A percentile compares a stretch with the other conserved stretches of the same genome.
Conservation (phyloP, 2,329 filamentous ascomycete genomes). For the Stemphylium beticola region DNA sequence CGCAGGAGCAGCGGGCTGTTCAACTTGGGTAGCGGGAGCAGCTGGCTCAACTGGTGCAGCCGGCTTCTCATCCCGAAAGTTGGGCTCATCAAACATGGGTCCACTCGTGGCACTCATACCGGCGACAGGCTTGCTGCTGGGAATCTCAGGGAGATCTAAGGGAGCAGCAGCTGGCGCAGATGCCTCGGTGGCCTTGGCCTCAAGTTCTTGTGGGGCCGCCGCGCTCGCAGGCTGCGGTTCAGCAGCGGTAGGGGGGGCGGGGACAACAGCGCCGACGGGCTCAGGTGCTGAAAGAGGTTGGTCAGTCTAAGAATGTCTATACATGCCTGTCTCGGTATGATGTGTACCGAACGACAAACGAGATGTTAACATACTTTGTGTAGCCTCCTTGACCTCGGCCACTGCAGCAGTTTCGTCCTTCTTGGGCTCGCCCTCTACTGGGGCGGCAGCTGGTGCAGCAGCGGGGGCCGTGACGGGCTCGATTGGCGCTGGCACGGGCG, state of each 20-base stretch:
- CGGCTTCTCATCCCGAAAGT: slow-evolving; percentile 31
- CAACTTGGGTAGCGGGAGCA: slow-evolving; percentile 7
- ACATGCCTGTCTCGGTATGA: slow-evolving; percentile 15
- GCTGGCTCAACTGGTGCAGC: slow-evolving; percentile 19
- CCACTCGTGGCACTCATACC: slow-evolving; percentile 51
- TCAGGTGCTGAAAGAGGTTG: slow-evolving; percentile 37
- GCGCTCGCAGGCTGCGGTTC: slow-evolving; percentile 30
- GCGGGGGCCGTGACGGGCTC: slow-evolving; percentile 15
- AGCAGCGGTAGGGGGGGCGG: slow-evolving; percentile 37
- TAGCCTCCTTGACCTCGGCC: slow-evolving; percentile 44
- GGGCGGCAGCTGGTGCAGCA: slow-evolving; percentile 26
- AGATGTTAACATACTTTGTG: slow-evolving; percentile 41
- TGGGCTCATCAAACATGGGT: slow-evolving; percentile 43
- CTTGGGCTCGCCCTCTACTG: slow-evolving; percentile 28
- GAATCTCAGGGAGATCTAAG: slow-evolving; percentile 31
- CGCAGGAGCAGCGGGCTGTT: slow-evolving; percentile 2
- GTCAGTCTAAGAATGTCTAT: slow-evolving; percentile 34
- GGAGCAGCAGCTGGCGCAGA: slow-evolving; percentile 22
- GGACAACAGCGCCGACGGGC: slow-evolving; percentile 39
- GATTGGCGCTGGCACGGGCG: slow-evolving; percentile 16
- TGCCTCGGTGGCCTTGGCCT: slow-evolving; percentile 23
- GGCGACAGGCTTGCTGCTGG: slow-evolving; percentile 37
- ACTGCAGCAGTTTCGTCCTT: slow-evolving; percentile 38
- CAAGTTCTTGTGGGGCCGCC: slow-evolving; percentile 21
- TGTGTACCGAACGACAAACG: slow-evolving; percentile 10